A percentile compares a stretch with the other conserved stretches of the same genome.
Conservation (phyloP, 306 rosid species). For the Ormosia semicastrata region DNA sequence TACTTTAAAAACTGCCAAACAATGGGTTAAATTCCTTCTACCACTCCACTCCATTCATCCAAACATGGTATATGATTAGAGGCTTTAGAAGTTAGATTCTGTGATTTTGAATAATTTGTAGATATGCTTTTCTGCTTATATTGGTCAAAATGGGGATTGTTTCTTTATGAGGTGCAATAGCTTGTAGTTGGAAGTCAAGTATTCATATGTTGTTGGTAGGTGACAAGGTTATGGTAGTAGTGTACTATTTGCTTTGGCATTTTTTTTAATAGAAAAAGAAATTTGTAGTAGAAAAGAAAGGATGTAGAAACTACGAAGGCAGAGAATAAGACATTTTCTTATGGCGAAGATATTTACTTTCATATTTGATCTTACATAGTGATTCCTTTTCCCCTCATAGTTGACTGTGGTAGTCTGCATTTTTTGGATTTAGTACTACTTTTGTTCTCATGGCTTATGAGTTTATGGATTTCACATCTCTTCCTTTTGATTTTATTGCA, state of each 20-base stretch:
- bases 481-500: conserved; percentile 38
- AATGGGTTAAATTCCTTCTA: too few relatives aligned
- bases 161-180: neutral
- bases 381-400: neutral
- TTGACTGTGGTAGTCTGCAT: conserved; percentile 6
- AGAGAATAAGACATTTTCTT: neutral
- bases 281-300: neutral
- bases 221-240: neutral
- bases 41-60: too few relatives aligned
- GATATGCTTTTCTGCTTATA: neutral
- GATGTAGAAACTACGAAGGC: neutral
- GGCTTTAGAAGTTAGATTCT: neutral
- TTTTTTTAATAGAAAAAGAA: neutral
- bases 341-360: neutral
- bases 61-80: neutral
- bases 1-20: too few relatives aligned
- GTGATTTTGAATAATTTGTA: neutral
- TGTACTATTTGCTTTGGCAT: neutral
- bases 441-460: conserved; percentile 7
- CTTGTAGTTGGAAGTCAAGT: neutral
- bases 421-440: neutral
- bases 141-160: neutral
- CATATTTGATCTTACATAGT: neutral
- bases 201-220: neutral
- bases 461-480: conserved; percentile 9